Base-by-base conservation (phyloP, 2,329 filamentous ascomycete genomes). In the Fusarium scirpi region DNA sequence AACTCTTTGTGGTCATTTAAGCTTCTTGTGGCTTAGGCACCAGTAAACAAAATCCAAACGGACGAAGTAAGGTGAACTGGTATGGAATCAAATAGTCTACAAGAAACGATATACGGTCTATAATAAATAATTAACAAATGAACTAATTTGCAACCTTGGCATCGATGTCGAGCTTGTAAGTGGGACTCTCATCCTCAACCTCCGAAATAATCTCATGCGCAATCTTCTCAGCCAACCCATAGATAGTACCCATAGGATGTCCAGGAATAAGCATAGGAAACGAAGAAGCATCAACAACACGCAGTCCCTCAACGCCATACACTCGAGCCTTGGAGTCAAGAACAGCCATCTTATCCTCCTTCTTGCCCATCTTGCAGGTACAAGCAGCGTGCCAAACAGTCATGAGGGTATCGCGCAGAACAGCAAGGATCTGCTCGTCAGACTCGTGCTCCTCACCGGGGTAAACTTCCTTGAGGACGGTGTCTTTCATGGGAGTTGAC, bases 391-490 rank as follows among this genome's bases (percentile, higher is more conserved):
- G 71, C 70, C 70, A 58, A 27, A 76, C 63, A 3, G 70, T 74
- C 65, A 73, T 74, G 29, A 73, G 52, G 8, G 59, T 62, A 5
- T 70, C 62, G 7, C 73, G 72, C 30, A 82, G 74, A 30, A 77
- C 64, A 8, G 76, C 72, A 34, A 83, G 69, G 13, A 87, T 82
- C 58, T 85, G 74, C 25, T 70, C 79, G 62, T 87, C 83, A 0
- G 80, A 81, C 32, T 79, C 20, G 25, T 65, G 20, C 38, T 72
- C 15, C 8, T 58, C 45, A 0, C 69, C 69, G 4, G 69, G 69
- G 67, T 24, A 82, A 69, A 27, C 80, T 67, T 5, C 58, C 25
- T 6, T 84, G 80, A 2, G 84, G 80, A 63, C 78, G 77, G 40
- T 75, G 71, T 67, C 84, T 82, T 70, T 62, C 41, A 72, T 12